Evolutionary conservation across 768 basidiomycete genomes (phyloP).

Genomic region (Suillus plorans): DNA sequence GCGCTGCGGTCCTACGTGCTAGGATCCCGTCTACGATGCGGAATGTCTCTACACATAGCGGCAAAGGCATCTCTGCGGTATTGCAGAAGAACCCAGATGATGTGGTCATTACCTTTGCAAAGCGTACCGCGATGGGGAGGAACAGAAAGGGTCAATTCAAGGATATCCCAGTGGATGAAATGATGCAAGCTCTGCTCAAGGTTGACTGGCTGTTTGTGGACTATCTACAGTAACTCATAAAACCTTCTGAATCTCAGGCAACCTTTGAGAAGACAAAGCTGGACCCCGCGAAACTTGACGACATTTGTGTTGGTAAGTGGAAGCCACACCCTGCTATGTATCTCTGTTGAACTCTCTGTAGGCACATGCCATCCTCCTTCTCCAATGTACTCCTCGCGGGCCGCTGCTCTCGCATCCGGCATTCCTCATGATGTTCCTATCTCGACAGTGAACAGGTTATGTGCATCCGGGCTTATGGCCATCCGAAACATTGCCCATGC

Average conservation of each 20-base stretch:
- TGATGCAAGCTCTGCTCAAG: conserved; percentile 81
- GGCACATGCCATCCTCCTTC: conserved; percentile 85
- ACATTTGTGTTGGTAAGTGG: conserved; percentile 76
- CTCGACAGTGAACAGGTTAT: conserved; percentile 89
- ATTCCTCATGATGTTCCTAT: conserved; percentile 87
- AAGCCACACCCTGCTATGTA: background rate
- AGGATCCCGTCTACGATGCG: conserved; percentile 18
- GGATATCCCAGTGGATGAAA: conserved; percentile 83
- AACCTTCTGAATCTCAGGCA: conserved; percentile 41
- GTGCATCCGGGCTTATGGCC: conserved; percentile 94
- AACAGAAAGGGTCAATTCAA: conserved; percentile 93
- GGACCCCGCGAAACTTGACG: conserved; percentile 71
- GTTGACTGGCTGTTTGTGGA: conserved; percentile 34
- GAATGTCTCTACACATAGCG: conserved; percentile 34
- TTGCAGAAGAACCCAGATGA: conserved; percentile 76
- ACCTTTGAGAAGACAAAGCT: conserved; percentile 64
- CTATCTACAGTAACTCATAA: background rate
- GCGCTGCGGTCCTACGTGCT: conserved; percentile 13
- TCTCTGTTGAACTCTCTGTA: conserved; percentile 24
- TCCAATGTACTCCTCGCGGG: conserved; percentile 78
- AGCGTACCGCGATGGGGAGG: conserved; percentile 84
- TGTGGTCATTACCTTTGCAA: conserved; percentile 88
- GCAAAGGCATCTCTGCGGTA: conserved; percentile 47
- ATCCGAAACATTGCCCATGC: conserved; percentile 87
- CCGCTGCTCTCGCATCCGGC: conserved; percentile 85